Percentiles rank a stretch among this genome's conserved stretches.
Conservation (phyloP, 208 protist species). For the Vickermania ingenoplastis region DNA sequence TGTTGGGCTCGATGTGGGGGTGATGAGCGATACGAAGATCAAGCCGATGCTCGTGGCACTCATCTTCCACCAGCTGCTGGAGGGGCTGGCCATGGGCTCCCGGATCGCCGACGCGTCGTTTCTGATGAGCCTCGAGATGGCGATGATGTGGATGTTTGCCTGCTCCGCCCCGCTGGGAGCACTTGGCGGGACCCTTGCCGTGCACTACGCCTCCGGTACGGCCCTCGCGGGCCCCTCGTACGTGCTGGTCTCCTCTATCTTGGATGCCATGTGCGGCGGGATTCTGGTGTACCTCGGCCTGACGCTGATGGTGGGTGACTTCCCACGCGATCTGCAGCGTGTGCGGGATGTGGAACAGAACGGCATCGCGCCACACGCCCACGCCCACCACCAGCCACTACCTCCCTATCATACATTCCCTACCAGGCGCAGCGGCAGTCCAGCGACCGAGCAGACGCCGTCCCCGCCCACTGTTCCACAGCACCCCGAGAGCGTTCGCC, state of each 20-base stretch:
- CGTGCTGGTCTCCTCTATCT: slow-evolving; percentile 7
- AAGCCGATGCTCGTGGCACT: slow-evolving; percentile 15
- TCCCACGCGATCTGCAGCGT: slow-evolving; percentile 14
- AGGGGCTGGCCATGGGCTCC: slow-evolving; percentile 15
- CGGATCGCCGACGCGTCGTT: slow-evolving; percentile 17
- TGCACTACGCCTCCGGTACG: slow-evolving; percentile 2
- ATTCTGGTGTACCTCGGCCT: slow-evolving; percentile 25
- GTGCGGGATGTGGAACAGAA: slow-evolving; percentile 8
- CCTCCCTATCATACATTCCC: neutral
- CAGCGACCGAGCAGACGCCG: neutral
- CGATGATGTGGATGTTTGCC: slow-evolving; percentile 9
- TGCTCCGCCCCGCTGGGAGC: slow-evolving; percentile 9
- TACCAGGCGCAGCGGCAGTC: neutral
- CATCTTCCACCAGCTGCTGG: slow-evolving; percentile 17
- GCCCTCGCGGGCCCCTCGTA: slow-evolving; percentile 8
- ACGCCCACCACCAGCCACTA: neutral
- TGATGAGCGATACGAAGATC: slow-evolving; percentile 9
- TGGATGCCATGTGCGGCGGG: slow-evolving; percentile 14
- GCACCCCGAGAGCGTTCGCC: too few species aligned
- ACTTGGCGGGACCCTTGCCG: slow-evolving; percentile 2
- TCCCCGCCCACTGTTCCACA: too few species aligned
- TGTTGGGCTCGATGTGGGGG: slow-evolving; percentile 12
- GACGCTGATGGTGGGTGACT: slow-evolving; percentile 17
- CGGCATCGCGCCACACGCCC: neutral
- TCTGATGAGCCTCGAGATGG: slow-evolving; percentile 5